Conservation (phyloP, 176 grass and related monocot genomes). For the Eleusine indica region DNA sequence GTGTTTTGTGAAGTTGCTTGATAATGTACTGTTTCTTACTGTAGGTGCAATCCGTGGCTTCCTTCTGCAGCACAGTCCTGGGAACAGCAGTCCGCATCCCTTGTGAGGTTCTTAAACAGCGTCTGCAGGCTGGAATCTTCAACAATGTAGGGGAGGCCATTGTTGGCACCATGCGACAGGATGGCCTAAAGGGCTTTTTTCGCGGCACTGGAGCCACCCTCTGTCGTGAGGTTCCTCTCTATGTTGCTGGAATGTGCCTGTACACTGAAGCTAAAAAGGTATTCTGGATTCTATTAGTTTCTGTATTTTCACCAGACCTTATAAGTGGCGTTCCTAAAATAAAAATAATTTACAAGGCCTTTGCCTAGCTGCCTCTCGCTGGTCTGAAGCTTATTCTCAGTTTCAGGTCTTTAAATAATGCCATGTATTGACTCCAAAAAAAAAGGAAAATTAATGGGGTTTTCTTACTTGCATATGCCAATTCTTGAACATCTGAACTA, state of each 20-base stretch:
- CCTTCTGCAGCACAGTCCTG: conserved; percentile 94
- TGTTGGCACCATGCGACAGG: conserved; percentile 78
- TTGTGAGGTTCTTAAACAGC: conserved; percentile 93
- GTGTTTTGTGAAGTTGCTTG: not conserved
- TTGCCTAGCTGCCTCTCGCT: no score
- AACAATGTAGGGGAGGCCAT: conserved; percentile 96
- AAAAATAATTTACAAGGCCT: no score
- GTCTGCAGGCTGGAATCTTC: conserved; percentile 87
- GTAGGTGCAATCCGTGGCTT: conserved; percentile 92
- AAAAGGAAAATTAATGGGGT: no score
- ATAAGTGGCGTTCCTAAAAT: not conserved
- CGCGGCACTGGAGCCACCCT: conserved; percentile 94
- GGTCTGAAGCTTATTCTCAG: no score
- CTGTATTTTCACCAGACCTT: not conserved
- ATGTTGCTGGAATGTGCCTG: conserved; percentile 94
- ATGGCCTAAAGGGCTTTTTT: conserved; percentile 86
- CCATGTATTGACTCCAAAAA: no score
- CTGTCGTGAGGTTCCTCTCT: conserved; percentile 95
- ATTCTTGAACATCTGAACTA: no score
- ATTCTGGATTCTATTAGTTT: not conserved
- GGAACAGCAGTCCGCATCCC: conserved; percentile 92
- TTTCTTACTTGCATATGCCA: no score
- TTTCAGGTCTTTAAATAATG: no score
- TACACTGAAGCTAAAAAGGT: conserved; percentile 99
- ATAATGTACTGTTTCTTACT: conserved; percentile 12